Percentiles rank a stretch among this genome's conserved stretches.
Evolutionary conservation across 2,329 filamentous ascomycete genomes (phyloP).

Genomic region (Pseudocercospora fijiensis): DNA sequence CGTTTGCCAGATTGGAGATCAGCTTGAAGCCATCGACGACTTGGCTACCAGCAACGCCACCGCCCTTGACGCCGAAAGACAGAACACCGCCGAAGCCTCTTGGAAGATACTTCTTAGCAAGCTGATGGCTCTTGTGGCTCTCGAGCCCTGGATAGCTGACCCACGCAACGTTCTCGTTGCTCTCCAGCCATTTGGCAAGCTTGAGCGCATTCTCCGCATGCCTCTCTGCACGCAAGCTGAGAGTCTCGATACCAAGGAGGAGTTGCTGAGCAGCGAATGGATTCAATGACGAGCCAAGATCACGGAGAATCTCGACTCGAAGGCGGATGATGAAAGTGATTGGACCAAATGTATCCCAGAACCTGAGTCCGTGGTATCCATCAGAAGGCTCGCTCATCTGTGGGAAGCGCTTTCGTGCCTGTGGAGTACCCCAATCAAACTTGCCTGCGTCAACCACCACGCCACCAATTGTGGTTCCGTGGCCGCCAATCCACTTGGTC

Average conservation of each 20-base stretch:
- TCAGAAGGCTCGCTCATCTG: constrained; percentile 86
- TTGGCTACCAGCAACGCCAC: constrained; percentile 75
- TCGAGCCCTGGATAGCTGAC: constrained; percentile 89
- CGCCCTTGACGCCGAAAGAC: constrained; percentile 90
- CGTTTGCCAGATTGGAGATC: constrained; percentile 93
- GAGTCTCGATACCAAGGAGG: constrained; percentile 82
- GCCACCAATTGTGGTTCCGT: constrained; percentile 83
- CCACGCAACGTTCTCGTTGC: constrained; percentile 82
- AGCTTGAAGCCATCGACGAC: constrained; percentile 94
- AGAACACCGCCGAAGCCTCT: constrained; percentile 86
- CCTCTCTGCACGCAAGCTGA: constrained; percentile 80
- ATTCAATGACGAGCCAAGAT: constrained; percentile 78
- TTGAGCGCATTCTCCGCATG: constrained; percentile 81
- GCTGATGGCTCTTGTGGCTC: constrained; percentile 74
- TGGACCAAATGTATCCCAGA: constrained; percentile 87
- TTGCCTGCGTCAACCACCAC: constrained; percentile 84
- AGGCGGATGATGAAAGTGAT: constrained; percentile 81
- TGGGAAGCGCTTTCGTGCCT: constrained; percentile 66
- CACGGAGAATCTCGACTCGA: constrained; percentile 85
- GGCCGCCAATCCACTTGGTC: constrained; percentile 96
- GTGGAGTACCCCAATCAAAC: constrained; percentile 89
- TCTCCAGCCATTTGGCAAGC: constrained; percentile 79
- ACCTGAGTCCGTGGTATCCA: constrained; percentile 90
- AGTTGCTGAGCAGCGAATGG: constrained; percentile 93
- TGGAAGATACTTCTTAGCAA: constrained; percentile 83